These are phyloP conservation scores for Metschnikowia chrysomelidarum DNA, from an alignment of 805 yeast species.

Conservation along the genomic window DNA sequence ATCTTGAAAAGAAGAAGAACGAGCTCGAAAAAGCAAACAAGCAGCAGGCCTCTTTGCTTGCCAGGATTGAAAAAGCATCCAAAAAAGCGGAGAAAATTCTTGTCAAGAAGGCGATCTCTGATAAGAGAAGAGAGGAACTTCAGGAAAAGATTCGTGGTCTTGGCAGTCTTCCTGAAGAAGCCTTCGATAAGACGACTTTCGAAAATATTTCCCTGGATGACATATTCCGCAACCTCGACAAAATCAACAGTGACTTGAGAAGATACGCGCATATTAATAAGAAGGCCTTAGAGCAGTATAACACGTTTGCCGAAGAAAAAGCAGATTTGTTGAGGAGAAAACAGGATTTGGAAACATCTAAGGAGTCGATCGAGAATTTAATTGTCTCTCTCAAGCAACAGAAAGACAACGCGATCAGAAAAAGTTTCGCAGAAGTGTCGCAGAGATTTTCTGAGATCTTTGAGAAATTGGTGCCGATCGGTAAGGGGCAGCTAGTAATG, in stretches of 20 bases:
- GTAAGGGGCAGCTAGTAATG: constrained; percentile 72
- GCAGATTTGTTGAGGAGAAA: constrained; percentile 64
- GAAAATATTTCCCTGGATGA: constrained; percentile 48
- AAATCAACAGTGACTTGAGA: constrained; percentile 55
- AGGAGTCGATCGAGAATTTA: constrained; percentile 67
- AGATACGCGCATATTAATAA: constrained; percentile 78
- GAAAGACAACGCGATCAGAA: constrained; percentile 77
- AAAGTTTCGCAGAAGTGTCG: constrained; percentile 76
- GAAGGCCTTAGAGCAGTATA: constrained; percentile 83
- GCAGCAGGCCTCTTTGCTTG: constrained; percentile 52
- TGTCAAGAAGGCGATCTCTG: constrained; percentile 58
- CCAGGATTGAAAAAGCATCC: constrained; percentile 58
- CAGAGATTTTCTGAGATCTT: constrained; percentile 71
- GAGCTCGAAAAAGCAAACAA: constrained; percentile 51
- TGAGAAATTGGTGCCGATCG: constrained; percentile 78
- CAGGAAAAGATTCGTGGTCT: constrained; percentile 72
- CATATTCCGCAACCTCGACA: constrained; percentile 51
- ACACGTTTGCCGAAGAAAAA: constrained; percentile 68
- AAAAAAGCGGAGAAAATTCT: constrained; percentile 63
- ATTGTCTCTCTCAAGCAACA: constrained; percentile 69
- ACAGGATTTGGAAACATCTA: constrained; percentile 66
- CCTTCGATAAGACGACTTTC: constrained; percentile 47
- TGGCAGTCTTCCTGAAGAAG: constrained; percentile 89
- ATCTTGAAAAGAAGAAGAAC: constrained; percentile 34
- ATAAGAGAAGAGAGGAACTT: constrained; percentile 65